phyloP scores from a whole-genome alignment of 371 early-diverging fungal genomes.

The Enteropsectra breve region DNA sequence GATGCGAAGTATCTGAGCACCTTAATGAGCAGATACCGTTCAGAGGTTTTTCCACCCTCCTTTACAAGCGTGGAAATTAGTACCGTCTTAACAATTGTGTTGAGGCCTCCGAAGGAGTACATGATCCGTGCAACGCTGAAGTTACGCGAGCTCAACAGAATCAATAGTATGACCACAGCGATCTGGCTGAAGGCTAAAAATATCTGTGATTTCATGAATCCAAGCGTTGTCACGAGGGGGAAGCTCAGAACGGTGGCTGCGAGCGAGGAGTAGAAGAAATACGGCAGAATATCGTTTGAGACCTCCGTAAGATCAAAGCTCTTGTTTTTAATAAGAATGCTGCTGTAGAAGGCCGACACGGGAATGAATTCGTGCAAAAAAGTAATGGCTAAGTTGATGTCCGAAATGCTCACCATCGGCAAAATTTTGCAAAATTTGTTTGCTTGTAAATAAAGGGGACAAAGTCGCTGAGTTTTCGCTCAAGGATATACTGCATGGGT shows the following conservation, averaged over 20 bases:
- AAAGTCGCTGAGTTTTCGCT: no score
- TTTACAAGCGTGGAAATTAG: neutral
- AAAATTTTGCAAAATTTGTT: no score
- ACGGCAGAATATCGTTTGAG: neutral
- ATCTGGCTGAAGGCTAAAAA: neutral
- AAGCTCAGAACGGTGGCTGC: neutral
- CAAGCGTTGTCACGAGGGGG: neutral
- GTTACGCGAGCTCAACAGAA: neutral
- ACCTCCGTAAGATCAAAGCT: neutral
- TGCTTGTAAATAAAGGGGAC: no score
- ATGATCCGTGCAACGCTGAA: neutral
- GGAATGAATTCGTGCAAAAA: neutral
- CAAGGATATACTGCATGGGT: no score
- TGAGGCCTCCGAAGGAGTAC: neutral
- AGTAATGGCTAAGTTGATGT: no score
- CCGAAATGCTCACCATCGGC: no score
- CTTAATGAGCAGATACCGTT: neutral
- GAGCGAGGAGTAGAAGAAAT: neutral
- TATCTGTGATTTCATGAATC: neutral
- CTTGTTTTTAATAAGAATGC: neutral
- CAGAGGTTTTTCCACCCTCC: neutral
- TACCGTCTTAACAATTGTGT: neutral
- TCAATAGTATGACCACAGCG: neutral
- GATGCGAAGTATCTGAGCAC: neutral
- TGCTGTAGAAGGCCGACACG: neutral